These are phyloP conservation scores for Exophiala aquamarina DNA, from an alignment of 2,329 filamentous ascomycete species.

Conservation along the genomic window DNA sequence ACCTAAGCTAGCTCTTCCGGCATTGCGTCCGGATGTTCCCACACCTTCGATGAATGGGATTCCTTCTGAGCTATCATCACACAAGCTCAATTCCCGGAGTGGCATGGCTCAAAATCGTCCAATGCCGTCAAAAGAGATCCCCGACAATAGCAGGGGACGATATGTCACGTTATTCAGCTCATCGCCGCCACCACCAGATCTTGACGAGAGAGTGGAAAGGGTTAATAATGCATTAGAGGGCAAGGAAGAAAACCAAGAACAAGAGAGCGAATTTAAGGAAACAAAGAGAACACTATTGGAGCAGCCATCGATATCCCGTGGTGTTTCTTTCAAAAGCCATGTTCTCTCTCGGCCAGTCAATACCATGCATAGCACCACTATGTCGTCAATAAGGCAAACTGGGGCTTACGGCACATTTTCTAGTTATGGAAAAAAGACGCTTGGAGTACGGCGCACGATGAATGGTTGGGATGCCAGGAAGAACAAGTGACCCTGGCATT, in stretches of 20 bases:
- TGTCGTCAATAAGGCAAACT: conserved; percentile 9
- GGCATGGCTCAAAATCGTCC: conserved; percentile 11
- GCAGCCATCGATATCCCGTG: conserved; percentile 9
- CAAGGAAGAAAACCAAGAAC: neutral
- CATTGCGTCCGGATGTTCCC: neutral
- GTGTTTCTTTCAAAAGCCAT: conserved; percentile 25
- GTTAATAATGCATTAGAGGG: no score
- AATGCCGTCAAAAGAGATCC: conserved; percentile 8
- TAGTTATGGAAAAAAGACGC: conserved; percentile 35
- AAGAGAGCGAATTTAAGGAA: neutral
- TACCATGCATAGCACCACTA: conserved; percentile 39
- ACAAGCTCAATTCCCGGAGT: conserved; percentile 13
- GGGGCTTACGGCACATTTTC: conserved; percentile 26
- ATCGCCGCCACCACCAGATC: conserved; percentile 13
- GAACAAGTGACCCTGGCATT: conserved; percentile 14
- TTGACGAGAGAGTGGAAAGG: no score
- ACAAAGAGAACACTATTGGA: conserved; percentile 8
- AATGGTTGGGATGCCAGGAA: conserved; percentile 39
- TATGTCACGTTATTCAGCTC: conserved; percentile 35
- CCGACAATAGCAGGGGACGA: conserved; percentile 21
- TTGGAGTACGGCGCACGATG: conserved; percentile 44
- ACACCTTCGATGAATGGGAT: conserved; percentile 1
- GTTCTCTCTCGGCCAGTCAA: conserved; percentile 28
- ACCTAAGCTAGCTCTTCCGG: neutral
- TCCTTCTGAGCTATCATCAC: conserved; percentile 18